phyloP scores from a whole-genome alignment of 495 filamentous ascomycete species.

The Neurospora sp. region DNA sequence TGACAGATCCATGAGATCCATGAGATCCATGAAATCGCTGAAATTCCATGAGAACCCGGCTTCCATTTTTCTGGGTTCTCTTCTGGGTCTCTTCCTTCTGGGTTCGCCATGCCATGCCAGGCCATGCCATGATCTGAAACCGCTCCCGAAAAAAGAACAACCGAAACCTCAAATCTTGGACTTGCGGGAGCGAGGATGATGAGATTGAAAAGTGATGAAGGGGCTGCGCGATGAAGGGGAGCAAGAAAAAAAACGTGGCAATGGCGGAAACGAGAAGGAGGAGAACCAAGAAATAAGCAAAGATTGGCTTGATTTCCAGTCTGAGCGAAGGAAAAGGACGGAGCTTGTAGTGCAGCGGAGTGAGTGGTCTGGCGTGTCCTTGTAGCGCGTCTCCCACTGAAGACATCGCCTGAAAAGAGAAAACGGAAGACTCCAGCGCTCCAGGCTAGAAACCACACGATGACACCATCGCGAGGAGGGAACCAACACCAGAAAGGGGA shows the following conservation, averaged over 20 bases:
- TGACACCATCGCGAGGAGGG: not conserved
- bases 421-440: not conserved
- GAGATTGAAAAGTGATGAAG: not conserved
- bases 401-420: not conserved
- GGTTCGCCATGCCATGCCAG: not conserved
- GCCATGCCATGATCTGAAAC: not conserved
- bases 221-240: not conserved
- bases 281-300: not conserved
- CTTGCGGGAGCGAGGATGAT: not conserved
- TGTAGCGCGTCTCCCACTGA: not conserved
- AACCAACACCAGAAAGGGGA: not conserved
- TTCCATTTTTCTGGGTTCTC: not conserved
- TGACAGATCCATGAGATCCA: not conserved
- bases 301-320: not conserved
- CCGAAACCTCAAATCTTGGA: not conserved
- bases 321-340: not conserved
- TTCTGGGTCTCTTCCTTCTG: not conserved
- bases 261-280: not conserved
- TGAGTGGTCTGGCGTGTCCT: not conserved
- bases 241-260: not conserved
- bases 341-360: not conserved
- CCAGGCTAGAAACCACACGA: not conserved
- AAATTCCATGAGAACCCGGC: not conserved
- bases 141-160: not conserved
- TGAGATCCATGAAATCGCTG: not conserved